phyloP scores from a whole-genome alignment of 2,329 filamentous ascomycete genomes.

The Ophiocordyceps camponoti-saundersi region DNA sequence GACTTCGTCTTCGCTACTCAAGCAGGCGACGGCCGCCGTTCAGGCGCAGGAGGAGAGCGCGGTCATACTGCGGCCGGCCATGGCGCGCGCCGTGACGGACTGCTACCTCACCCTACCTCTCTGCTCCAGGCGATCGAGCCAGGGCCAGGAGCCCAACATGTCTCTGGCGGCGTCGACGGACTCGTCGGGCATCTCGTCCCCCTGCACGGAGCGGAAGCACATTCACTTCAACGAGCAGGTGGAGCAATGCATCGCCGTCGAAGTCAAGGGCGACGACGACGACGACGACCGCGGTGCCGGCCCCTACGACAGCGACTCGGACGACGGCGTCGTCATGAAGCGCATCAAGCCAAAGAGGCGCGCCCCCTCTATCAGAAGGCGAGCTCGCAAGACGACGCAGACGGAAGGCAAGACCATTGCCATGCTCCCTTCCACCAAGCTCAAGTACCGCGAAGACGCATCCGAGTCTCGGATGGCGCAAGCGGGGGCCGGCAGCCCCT shows the following conservation, averaged over 20 bases:
- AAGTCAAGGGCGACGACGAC: constrained; percentile 65
- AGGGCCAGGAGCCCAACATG: constrained; percentile 45
- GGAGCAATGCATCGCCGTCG: constrained; percentile 86
- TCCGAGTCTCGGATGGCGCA: constrained; percentile 45
- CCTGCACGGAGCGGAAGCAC: constrained; percentile 57
- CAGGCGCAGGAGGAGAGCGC: constrained; percentile 57
- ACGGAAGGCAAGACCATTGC: constrained; percentile 72
- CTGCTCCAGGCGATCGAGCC: constrained; percentile 41
- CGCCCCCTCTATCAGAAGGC: constrained; percentile 28
- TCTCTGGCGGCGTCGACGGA: constrained; percentile 44
- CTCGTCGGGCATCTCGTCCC: constrained; percentile 51
- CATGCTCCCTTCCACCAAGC: constrained; percentile 70
- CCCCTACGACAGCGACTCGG: constrained; percentile 45
- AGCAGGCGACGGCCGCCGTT: constrained; percentile 74
- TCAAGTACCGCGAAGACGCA: constrained; percentile 69
- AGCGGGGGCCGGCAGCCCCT: constrained; percentile 27
- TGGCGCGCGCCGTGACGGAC: constrained; percentile 52
- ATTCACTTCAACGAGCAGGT: constrained; percentile 97
- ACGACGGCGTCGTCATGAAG: constrained; percentile 77
- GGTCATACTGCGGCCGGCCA: constrained; percentile 28
- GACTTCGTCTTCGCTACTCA: constrained; percentile 74
- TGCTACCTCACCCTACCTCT: constrained; percentile 51
- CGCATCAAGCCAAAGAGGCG: constrained; percentile 39
- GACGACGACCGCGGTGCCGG: constrained; percentile 49
- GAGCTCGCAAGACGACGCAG: constrained; percentile 21